Evolutionary conservation across 169 alveolate species (phyloP), one percentile per base, ranked within the genome.

Genomic region (Ichthyophthirius multifiliis): DNA sequence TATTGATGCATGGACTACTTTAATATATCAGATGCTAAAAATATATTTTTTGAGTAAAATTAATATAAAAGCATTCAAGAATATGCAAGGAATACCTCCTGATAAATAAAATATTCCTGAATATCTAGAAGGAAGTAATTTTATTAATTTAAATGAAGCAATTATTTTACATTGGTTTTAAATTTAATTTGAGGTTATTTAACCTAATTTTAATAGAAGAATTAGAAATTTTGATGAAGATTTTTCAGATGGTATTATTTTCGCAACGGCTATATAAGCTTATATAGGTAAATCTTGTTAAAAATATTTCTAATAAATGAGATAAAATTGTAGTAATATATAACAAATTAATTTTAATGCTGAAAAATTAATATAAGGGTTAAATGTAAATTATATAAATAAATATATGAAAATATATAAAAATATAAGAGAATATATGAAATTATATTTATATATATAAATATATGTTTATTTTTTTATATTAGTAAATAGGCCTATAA

Each of bases 1-100:
- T 27, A 83, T 83, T 65, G 97, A 93, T 74, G 89, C 98, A 4
- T 96, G 99, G 99, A 89, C 94, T 35, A 90, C 95, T 32, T 76
- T 93, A 43, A 79, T 94, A 63, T 94, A 92, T 86, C 94, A 96
- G 86, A 89, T 94, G 30, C 79, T 95, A 20, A 96, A 95, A 88
- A 89, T 96, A 13, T 96, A 94, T 85, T 89, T 93, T 74, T 86
- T 95, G 45, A 90, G 94, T 47, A 87, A 98, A 81, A 92, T 96
- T 30, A 96, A 96, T 31, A 87, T 93, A 43, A 94, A 92, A 83
- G 55, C 89, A 35, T 93, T 90, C 83, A 84, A 89, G 73, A 75
- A 75, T 27, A 47, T 87, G 2, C 95, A 95, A 4, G 95, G 95
- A n/a, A 67, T 90, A 65, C 87, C 91, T 15, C 46, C 84, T 0